Evolutionary conservation across 371 early-diverging fungal genomes (phyloP).

Genomic region (Neoconidiobolus thromboides): DNA sequence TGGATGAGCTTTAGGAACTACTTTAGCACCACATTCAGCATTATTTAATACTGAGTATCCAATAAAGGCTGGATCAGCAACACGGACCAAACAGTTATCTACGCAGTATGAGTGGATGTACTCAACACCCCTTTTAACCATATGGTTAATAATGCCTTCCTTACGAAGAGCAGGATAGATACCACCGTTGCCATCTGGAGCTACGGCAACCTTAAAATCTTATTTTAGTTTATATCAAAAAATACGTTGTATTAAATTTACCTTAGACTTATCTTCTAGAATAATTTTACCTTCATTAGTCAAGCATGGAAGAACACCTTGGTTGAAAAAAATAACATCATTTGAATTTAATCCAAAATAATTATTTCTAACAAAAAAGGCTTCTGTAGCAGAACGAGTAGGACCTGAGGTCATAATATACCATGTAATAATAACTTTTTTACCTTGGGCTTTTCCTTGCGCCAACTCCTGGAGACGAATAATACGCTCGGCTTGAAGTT

Average conservation of each 20-base stretch:
- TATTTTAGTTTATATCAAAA: background rate
- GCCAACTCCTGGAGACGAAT: constrained; percentile 60
- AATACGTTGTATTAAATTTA: background rate
- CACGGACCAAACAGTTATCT: constrained; percentile 85
- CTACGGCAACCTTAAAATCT: constrained; percentile 37
- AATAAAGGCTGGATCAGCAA: constrained; percentile 84
- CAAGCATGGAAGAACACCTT: constrained; percentile 51
- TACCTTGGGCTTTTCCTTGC: constrained; percentile 1
- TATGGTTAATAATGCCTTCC: constrained; percentile 54
- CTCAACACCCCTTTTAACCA: constrained; percentile 53
- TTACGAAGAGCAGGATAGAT: constrained; percentile 65
- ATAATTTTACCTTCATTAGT: constrained; percentile 42
- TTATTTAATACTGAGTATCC: constrained; percentile 63
- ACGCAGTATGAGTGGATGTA: constrained; percentile 87
- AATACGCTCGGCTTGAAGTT: constrained; percentile 84
- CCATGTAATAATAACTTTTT: constrained; percentile 41
- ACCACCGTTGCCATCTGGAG: constrained; percentile 84
- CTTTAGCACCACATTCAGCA: constrained; percentile 88
- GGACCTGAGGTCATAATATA: constrained; percentile 70
- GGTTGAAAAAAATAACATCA: constrained; percentile 49
- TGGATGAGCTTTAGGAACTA: constrained; percentile 65
- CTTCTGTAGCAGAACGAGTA: constrained; percentile 37
- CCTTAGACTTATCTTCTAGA: constrained; percentile 25
- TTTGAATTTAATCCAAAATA: constrained; percentile 46
- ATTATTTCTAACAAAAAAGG: constrained; percentile 34